Evolutionary conservation across 805 yeast genomes (phyloP).

Genomic region (Pichia exigua): DNA sequence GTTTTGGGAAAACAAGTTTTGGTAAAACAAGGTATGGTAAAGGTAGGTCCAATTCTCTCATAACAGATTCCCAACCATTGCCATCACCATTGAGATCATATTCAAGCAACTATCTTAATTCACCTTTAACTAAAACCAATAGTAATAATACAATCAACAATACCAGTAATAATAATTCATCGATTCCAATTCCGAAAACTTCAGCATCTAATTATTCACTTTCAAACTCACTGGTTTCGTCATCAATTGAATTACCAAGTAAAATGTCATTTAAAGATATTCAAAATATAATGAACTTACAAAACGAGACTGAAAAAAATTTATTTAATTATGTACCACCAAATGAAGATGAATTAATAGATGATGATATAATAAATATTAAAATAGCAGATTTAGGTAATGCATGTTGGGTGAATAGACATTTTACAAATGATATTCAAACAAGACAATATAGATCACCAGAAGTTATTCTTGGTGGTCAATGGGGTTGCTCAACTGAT

Average conservation of each 20-base stretch:
- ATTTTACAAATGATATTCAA: conserved; percentile 83
- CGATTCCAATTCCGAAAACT: conserved; percentile 7
- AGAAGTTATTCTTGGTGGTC: conserved; percentile 68
- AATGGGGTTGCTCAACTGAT: conserved; percentile 95
- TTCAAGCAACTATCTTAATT: conserved; percentile 23
- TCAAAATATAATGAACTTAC: conserved; percentile 35
- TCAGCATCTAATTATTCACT: neutral
- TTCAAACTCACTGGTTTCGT: conserved; percentile 4
- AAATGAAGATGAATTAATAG: conserved; percentile 30
- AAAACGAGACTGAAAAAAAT: conserved; percentile 27
- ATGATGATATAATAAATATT: conserved; percentile 54
- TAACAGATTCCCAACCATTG: conserved; percentile 87
- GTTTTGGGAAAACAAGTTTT: conserved; percentile 29
- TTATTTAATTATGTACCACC: conserved; percentile 28
- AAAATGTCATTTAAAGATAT: conserved; percentile 23
- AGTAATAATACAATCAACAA: conserved; percentile 6
- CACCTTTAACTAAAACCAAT: conserved; percentile 14
- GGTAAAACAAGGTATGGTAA: conserved; percentile 40
- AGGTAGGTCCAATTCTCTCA: conserved; percentile 50
- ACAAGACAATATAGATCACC: conserved; percentile 92
- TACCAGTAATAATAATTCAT: conserved; percentile 10
- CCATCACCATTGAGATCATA: conserved; percentile 76
- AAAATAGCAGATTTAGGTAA: conserved; percentile 93
- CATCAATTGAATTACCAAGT: conserved; percentile 9
- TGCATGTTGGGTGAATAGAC: conserved; percentile 75